These are phyloP conservation scores for Botryotinia calthae DNA, from an alignment of 2,329 filamentous ascomycete genomes.

Conservation along the genomic window DNA sequence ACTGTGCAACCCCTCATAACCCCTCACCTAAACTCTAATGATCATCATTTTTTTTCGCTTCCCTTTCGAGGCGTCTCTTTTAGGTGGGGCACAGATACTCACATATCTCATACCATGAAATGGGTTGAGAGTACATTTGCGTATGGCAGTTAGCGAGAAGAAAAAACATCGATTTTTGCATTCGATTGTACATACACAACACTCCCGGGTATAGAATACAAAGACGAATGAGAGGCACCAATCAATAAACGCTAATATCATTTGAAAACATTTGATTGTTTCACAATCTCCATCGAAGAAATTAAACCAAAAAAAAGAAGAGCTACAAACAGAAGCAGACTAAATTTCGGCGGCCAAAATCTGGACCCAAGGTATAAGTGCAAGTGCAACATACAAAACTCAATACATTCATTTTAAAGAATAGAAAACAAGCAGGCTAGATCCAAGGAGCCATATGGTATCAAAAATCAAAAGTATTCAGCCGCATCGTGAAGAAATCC, in stretches of 20 bases:
- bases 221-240: no score
- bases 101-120: background rate
- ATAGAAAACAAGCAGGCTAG: background rate
- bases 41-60: background rate
- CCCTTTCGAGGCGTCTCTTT: background rate
- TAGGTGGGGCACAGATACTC: background rate
- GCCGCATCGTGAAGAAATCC: background rate
- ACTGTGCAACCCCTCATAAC: background rate
- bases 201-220: background rate
- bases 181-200: background rate
- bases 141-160: background rate
- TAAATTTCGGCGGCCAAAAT: background rate
- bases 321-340: background rate
- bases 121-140: background rate
- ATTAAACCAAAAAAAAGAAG: no score
- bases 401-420: background rate
- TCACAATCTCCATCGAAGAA: background rate
- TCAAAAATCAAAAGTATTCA: background rate
- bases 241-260: background rate
- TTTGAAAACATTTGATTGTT: background rate
- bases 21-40: background rate
- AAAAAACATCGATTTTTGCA: background rate
- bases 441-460: background rate
- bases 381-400: background rate
- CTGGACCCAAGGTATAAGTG: no score